Evolutionary conservation across 2,329 filamentous ascomycete genomes (phyloP), one percentile per base, ranked within the genome.

Genomic region (Diaporthe nobilis): DNA sequence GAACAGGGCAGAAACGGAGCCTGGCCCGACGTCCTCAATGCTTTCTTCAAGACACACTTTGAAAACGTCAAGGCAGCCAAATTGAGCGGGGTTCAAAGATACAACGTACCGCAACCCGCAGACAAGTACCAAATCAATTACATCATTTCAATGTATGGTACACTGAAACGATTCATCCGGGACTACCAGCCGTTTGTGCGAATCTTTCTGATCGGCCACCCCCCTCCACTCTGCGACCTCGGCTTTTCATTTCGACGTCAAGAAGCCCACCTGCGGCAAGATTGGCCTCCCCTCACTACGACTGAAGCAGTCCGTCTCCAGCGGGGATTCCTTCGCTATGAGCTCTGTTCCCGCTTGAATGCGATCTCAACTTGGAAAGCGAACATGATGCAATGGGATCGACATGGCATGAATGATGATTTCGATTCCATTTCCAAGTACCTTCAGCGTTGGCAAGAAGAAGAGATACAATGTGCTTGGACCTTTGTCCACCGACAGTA

Each of bases 191-290:
- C 5, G 7, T 65, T 65, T 20, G 25, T n/a, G 4, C 42, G 17
- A 8, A 8, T 1, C 2, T n/a, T 3, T 9, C 10, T 22, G 1
- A 4, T 4, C 7, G 17, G 17, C 4, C 6, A 0, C 0, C 8
- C 8, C 4, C 17, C 60, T 10, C 34, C 34, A 4, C 31, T 61
- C 10, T 39, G 20, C 9, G 28, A 39, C 4, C 57, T 60, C 31
- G 34, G 15, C 20, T 31, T 2, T 20, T 37, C 31, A 0, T 22
- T 22, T 37, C 55, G 31, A n/a, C 55, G 31, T 1, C 8, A 22
- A 28, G 55, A 37, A 37, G 13, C 7, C 13, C 4, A 47, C 7
- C 1, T 4, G 31, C 4, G 0, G 7, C 55, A n/a, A 10, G 9
- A 22, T 6, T 65, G 60, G 39, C 8, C 60, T 3, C 13, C 60